These are phyloP conservation scores for Trichosporon faecale DNA, from an alignment of 1,284 basidiomycete genomes.

Conservation along the genomic window DNA sequence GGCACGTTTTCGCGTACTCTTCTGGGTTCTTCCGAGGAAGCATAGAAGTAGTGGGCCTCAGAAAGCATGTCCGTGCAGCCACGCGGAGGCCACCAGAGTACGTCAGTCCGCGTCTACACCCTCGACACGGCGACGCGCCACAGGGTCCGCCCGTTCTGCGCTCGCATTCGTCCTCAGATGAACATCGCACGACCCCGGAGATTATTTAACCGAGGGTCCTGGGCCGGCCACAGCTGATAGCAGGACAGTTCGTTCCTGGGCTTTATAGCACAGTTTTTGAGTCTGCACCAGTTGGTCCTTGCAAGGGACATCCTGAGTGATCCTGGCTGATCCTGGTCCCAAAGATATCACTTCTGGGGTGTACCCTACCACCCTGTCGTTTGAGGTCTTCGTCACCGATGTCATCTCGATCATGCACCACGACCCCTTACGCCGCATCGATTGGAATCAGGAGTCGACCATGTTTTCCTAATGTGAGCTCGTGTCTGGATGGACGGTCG, in stretches of 20 bases:
- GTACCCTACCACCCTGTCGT: neutral
- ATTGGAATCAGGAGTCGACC: neutral
- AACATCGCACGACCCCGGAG: neutral
- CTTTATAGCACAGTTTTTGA: neutral
- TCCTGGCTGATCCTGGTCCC: neutral
- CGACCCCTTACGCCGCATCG: neutral
- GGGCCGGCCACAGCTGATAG: neutral
- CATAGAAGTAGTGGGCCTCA: neutral
- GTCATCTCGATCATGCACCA: neutral
- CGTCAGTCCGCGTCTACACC: neutral
- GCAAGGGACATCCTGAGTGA: neutral
- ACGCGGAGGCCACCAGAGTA: neutral
- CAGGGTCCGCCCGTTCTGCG: neutral
- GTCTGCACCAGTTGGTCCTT: neutral
- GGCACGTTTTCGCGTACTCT: neutral
- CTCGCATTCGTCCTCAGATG: neutral
- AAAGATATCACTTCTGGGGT: conserved; percentile 4
- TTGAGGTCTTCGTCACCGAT: neutral
- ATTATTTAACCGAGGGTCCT: neutral
- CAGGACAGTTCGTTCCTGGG: neutral
- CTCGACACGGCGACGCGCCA: neutral
- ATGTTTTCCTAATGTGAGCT: neutral
- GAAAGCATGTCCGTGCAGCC: neutral
- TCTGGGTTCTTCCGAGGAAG: neutral
- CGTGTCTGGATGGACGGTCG: neutral